Base-by-base conservation (phyloP, 2,329 filamentous ascomycete genomes). In the Orbilia oligospora region DNA sequence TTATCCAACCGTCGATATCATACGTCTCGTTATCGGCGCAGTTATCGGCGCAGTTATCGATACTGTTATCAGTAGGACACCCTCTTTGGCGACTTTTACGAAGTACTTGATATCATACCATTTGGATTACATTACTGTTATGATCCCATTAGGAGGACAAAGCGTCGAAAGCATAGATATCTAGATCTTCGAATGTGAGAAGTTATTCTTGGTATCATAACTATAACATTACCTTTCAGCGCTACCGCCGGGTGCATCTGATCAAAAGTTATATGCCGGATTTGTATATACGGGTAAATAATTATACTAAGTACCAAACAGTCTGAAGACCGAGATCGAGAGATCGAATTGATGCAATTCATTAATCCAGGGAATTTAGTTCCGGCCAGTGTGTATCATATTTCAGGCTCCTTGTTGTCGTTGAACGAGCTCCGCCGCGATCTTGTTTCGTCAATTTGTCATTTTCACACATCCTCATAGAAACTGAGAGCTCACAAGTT, bases 381-480 rank as follows among this genome's bases (percentile, higher is more conserved):
- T 20, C n/a, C 20, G 38, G 12, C 38, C 38, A n/a, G 38, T n/a
- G 38, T 46, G n/a, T 18, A 46, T 46, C 44, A 46, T 46, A 18
- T 46, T 6, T 6, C 48, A 12, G 14, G 48, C 48, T 51, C 12
- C 48, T 24, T 51, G 48, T 24, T 24, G 20, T n/a, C 9, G 22
- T 51, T 55, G 51, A 33, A 9, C 22, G 4, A 55, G 24, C 24
- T 18, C 51, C 24, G 14, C 14, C 16, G 16, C 51, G 16, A 18
- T n/a, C 24, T 55, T 55, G 51, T 18, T 55, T 55, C 16, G 22
- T 18, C 24, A 3, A 55, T 55, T 55, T 55, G 51, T 33, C 51
- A 55, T 33, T 55, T 30, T 18, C 24, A 33, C 16, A 55, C 51
- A 18, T 4, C 24, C 14, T 30, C 24, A 33, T 1, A 10, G 12